A percentile compares a stretch with the other conserved stretches of the same genome.
Conservation (phyloP, 2,329 filamentous ascomycete species). For the Xylaria sp. region DNA sequence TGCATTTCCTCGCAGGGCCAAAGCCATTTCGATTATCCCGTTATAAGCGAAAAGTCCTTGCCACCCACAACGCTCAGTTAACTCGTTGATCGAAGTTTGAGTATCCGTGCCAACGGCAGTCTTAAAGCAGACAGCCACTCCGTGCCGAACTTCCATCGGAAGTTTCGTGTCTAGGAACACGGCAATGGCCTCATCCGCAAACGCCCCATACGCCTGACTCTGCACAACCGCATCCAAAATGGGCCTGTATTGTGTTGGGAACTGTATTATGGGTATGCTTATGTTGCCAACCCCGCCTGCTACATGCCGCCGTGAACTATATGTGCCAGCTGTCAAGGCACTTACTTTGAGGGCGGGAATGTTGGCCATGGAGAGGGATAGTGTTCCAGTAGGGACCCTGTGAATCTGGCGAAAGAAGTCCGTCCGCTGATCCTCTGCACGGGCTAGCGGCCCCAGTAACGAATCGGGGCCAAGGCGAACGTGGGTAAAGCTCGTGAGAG, state of each 20-base stretch:
- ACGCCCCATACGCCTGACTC: slow-evolving; percentile 31
- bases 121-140: slow-evolving; percentile 23
- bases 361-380: slow-evolving; percentile 33
- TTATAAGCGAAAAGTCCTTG: slow-evolving; percentile 38
- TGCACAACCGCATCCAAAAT: slow-evolving; percentile 31
- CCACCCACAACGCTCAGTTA: slow-evolving; percentile 40
- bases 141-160: slow-evolving; percentile 14
- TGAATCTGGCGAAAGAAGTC: slow-evolving; percentile 39
- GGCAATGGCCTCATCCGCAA: slow-evolving; percentile 20
- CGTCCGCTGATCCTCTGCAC: slow-evolving; percentile 27
- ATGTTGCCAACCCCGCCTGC: not conserved
- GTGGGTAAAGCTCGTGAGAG: slow-evolving; percentile 43
- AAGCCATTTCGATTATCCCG: slow-evolving; percentile 31
- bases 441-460: slow-evolving; percentile 37
- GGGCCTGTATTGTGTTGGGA: slow-evolving; percentile 38
- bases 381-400: slow-evolving; percentile 36
- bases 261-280: slow-evolving; percentile 32
- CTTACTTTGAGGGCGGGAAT: slow-evolving; percentile 24
- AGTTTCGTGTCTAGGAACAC: slow-evolving; percentile 19
- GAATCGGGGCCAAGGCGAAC: slow-evolving; percentile 36
- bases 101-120: slow-evolving; percentile 11
- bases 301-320: slow-evolving; percentile 29
- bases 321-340: slow-evolving; percentile 32
- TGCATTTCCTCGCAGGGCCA: slow-evolving; percentile 31
- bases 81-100: slow-evolving; percentile 27